Base-by-base conservation (phyloP, 768 basidiomycete species). In the Leccinum subgranulosum region DNA sequence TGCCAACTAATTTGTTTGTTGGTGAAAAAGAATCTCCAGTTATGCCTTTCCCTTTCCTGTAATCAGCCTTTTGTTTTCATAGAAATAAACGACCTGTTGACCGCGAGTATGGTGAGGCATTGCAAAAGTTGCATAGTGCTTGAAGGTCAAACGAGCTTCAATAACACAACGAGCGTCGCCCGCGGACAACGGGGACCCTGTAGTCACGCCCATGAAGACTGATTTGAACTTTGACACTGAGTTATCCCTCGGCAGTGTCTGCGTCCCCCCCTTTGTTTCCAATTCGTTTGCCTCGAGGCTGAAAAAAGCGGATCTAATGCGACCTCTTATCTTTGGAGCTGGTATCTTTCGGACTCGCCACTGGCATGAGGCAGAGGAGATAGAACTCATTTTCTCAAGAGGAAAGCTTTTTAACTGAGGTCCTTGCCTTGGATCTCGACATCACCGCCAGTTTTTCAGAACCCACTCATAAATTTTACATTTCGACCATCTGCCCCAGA, bases 201-300 rank as follows among this genome's bases (percentile, higher is more conserved):
- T 33, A 12, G 31, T 33, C 31, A 33, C 31, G 31, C 31, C 12
- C 23, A 33, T 33, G 31, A 33, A 33, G 1, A 1, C 31, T 33
- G 17, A 28, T 58, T 58, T 56, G 52, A 53, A 43, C 53, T n/a
- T 28, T 55, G 23, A 23, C 23, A 23, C 23, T 23, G 23, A 23
- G 59, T 53, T 54, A 53, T 60, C 51, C 53, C 45, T 59, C 51
- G 36, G 55, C 39, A 33, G 49, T 50, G 29, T 21, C 43, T 6
- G 49, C 34, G 10, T 23, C 39, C 41, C 14, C 14, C 11, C 33
- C 8, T 33, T 3, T 10, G 36, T 53, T 56, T 25, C 53, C 21
- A 33, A 48, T 54, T 36, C 15, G 28, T 48, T 27, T 59, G 73
- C 81, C 81, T 81, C 78, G 76, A 81, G 81, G 81, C 80, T 75